Evolutionary conservation across 257 asterid species (phyloP), one percentile per base, ranked within the genome.

Genomic region (Nicotiana knightiana): DNA sequence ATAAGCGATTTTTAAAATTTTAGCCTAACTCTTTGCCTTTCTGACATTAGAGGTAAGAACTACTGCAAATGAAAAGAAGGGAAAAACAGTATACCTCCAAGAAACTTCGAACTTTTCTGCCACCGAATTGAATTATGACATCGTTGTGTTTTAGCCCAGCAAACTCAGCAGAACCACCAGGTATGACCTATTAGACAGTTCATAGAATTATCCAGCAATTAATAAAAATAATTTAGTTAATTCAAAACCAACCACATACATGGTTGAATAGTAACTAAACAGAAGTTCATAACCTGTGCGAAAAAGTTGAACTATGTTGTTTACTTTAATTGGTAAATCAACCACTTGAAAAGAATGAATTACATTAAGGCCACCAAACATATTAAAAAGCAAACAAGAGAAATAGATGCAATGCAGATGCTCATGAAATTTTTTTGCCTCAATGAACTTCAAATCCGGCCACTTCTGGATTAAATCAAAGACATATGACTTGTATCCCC

Each of bases 91-190:
- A 67, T 53, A 76, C 81, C 81, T 76, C 81, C 48, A 76, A 76
- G 81, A 51, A 76, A 76, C 64, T 53, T 4, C 54, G 65, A 51
- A 53, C n/a, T 0, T 46, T 32, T 15, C 28, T 76, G 11, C 81
- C 81, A 76, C 26, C 64, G 28, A 76, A 76, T 57, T 76, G 81
- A 76, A 53, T 51, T 26, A 76, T 76, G 28, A 76, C 46, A 54
- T 76, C 81, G 30, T 76, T 76, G 48, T 10, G 66, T 51, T 57
- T 28, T 76, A 76, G 30, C 30, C 81, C 81, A 54, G 81, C 66
- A 53, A 0, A 76, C 54, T 53, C 81, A 76, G 81, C 66, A 51
- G 81, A 57, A 53, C 66, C 54, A 16, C 66, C 81, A 7, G 66
- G 30, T 16, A 57, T 0, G 9, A 76, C 81, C 81, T 76, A 4